Base-by-base conservation (phyloP, 306 rosid species). In the Acacia crassicarpa region DNA sequence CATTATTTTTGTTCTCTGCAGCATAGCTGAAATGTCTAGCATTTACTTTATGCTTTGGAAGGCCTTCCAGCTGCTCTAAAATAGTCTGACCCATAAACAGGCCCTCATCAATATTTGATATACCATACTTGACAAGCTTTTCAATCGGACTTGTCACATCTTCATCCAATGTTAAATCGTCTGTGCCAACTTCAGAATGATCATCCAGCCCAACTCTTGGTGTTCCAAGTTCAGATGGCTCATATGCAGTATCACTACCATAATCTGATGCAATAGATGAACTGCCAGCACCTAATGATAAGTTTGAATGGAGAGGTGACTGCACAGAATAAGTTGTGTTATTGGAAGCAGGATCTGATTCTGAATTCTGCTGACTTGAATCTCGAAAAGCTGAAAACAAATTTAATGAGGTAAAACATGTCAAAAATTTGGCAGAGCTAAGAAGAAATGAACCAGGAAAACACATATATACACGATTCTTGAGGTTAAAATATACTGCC, bases 41-140 rank as follows among this genome's bases (percentile, higher is more conserved):
- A 88, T 86, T 92, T 70, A 78, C 85, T 92, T 91, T 96, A 91
- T 92, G 91, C 89, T 89, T 91, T 32, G 97, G 97, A 83, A 92
- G 94, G 88, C 99, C 99, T 90, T 96, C 98, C 86, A 94, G 89
- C 85, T 94, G 97, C 81, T 94, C 99, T 79, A 96, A 88, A 85
- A 96, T 94, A 32, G 99, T 90, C 87, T 96, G 98, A 56, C 99
- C 97, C 98, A 96, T 89, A 87, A 93, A 92, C 25, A 96, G 87
- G 30, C 99, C 99, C 85, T 96, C 97, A 17, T 93, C 99, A 82
- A 96, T 96, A 85, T 96, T 94, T 74, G 98, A 85, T 90, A 94
- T 86, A 79, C 97, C 93, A 83, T 84, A 96, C 84, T 94, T 92
- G 82, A 89, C 92, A 80, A 96, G 93, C 82, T 88, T 96, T 85